Base-by-base conservation (phyloP, 2,329 filamentous ascomycete genomes). In the Exophiala dermatitidis region DNA sequence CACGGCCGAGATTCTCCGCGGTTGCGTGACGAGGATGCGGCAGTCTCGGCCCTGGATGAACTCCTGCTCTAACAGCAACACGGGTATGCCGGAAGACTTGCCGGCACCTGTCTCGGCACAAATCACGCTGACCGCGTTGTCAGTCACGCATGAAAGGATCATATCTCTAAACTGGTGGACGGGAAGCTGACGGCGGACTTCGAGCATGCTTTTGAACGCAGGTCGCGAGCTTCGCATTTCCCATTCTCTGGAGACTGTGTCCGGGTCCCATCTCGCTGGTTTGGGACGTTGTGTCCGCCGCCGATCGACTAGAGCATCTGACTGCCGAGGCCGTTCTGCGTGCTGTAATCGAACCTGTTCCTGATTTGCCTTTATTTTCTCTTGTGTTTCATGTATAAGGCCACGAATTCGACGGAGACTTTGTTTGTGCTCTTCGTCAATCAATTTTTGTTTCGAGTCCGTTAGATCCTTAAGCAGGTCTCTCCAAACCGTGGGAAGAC, bases 31-130 rank as follows among this genome's bases (percentile, higher is more conserved):
- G 67, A 91, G 97, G 7, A 98, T 84, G 65, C 95, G 96, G 71
- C 90, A 97, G 3, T 82, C 75, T 59, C 83, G 85, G 3, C 90
- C 91, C 58, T 85, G 80, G 2, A 82, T 80, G 46, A 98, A 78
- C 65, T 96, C 85, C 64, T 95, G 82, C 68, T 98, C 93, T 5
- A 98, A 75, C 50, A 98, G 81, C 66, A 94, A 97, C 0, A 90
- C 85, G 3, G 93, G 93, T n/a, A 96, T 86, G 65, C 98, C 93
- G 0, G 93, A 98, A 69, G 90, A 96, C 74, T 98, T 98, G 60
- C 93, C 93, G 67, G 84, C 96, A 62, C 93, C 93, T 2, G 93
- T 98, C 71, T 98, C 93, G 67, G 93, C 93, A 67, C 91, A 97
- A 31, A 98, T 81, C 55, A 98, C 96, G 6, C 93, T 84, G 6